Percentiles rank a stretch among this genome's conserved stretches.
These are phyloP conservation scores for Micromonas pusilla DNA, from an alignment of 139 green algal genomes.

Conservation along the genomic window DNA sequence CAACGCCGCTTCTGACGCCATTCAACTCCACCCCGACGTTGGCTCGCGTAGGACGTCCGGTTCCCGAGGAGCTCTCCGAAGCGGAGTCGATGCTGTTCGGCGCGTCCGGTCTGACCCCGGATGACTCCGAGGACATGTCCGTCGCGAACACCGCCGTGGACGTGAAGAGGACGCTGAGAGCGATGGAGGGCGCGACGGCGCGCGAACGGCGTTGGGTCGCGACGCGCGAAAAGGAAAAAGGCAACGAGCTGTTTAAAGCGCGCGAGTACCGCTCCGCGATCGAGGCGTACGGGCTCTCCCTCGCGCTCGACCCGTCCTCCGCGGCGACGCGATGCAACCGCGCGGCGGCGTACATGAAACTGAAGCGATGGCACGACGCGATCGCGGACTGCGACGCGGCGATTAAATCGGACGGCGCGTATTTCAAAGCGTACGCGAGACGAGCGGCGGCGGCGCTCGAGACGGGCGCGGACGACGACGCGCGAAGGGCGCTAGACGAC, in stretches of 20 bases:
- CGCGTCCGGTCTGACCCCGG: not conserved
- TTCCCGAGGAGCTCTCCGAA: not conserved
- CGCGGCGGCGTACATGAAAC: conserved; percentile 9
- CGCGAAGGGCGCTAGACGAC: not conserved
- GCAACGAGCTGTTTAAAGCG: conserved; percentile 16
- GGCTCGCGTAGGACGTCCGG: too few relatives aligned
- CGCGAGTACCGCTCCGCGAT: not conserved
- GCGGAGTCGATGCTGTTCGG: not conserved
- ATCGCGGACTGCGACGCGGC: not conserved
- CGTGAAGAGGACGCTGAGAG: not conserved
- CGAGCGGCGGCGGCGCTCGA: not conserved
- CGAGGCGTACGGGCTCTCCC: not conserved
- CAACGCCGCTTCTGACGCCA: too few relatives aligned
- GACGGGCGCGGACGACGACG: not conserved
- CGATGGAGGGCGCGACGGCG: not conserved
- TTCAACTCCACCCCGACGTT: too few relatives aligned
- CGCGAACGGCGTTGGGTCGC: not conserved
- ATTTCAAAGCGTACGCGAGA: conserved; percentile 3
- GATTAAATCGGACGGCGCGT: not conserved
- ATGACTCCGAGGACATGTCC: conserved; percentile 1
- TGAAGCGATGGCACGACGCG: conserved; percentile 2
- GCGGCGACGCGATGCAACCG: conserved; percentile 4
- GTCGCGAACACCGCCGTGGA: not conserved
- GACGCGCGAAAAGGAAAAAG: conserved; percentile 18
- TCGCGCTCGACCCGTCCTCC: not conserved